phyloP scores from a whole-genome alignment of 495 filamentous ascomycete genomes.

The Chaetomium fimeti region DNA sequence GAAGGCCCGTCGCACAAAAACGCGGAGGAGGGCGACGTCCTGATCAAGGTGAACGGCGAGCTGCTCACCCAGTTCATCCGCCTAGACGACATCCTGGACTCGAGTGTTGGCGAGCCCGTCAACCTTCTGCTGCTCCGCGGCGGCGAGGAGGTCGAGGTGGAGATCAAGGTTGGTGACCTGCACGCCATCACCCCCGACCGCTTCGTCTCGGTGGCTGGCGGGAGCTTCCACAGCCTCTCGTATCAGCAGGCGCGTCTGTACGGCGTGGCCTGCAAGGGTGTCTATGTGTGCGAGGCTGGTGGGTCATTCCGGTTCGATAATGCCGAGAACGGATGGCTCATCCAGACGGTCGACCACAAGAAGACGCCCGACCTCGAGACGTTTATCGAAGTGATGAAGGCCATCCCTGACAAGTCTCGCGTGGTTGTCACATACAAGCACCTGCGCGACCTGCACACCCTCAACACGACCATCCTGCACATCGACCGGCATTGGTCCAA shows the following conservation, averaged over 20 bases:
- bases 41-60: conserved; percentile 91
- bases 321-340: conserved; percentile 86
- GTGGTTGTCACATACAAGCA: conserved; percentile 96
- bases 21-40: conserved; percentile 92
- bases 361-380: conserved; percentile 80
- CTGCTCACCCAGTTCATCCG: conserved; percentile 90
- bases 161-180: conserved; percentile 82
- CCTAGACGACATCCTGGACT: conserved; percentile 91
- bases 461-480: conserved; percentile 86
- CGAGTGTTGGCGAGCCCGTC: conserved; percentile 72
- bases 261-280: conserved; percentile 84
- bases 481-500: conserved; percentile 93
- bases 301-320: conserved; percentile 94
- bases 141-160: conserved; percentile 81
- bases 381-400: conserved; percentile 89
- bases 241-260: conserved; percentile 95
- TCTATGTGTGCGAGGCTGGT: conserved; percentile 92
- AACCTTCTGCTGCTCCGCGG: conserved; percentile 80
- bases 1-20: conserved; percentile 82
- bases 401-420: conserved; percentile 82
- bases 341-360: conserved; percentile 84
- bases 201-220: conserved; percentile 90
- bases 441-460: conserved; percentile 88
- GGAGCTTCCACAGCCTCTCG: conserved; percentile 89
- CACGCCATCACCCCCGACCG: conserved; percentile 94